Base-by-base conservation (phyloP, 768 basidiomycete genomes). In the Mycena galericulata region DNA sequence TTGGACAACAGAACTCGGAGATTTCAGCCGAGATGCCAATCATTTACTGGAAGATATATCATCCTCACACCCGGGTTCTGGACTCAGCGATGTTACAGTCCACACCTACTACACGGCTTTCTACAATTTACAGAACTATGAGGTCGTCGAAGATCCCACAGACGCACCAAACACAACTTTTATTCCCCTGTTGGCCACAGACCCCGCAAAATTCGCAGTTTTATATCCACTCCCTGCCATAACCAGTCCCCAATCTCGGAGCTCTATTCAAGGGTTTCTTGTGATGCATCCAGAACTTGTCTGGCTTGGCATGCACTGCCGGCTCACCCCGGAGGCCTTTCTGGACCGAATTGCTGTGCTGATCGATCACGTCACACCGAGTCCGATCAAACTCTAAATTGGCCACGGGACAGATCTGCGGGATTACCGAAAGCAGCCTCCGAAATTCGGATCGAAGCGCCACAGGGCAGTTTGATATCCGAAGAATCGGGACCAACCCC, bases 201-300 rank as follows among this genome's bases (percentile, higher is more conserved):
- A 57, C 26, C 56, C 41, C 4, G 24, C 30, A 10, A 20, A 47
- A 36, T 60, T 60, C 27, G 10, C 45, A 7, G 18, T 24, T 20
- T 32, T 60, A 0, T 47, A 47, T 29, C 58, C 58, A 3, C 36
- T 11, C 11, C 30, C 29, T 18, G 14, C 32, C 1, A 45, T 60
- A 12, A 3, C 3, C 22, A 22, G 20, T 2, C 2, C 3, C 5
- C 34, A 12, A 36, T 2, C 29, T 2, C 30, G 46, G 2, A 32
- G 11, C 7, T 24, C 8, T 4, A 60, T 60, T 30, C 58, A 60
- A 17, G 58, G 58, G 2, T 60, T 60, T 32, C 18, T 60, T 2
- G 12, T 47, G 1, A 60, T 60, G 58, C 58, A 60, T n/a, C 58
- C 58, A 5, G 58, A 60, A 17, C 29, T 60, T 14, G 6, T 60